phyloP scores from a whole-genome alignment of 148 eudicot species.

The Hydrangea macrophylla region DNA sequence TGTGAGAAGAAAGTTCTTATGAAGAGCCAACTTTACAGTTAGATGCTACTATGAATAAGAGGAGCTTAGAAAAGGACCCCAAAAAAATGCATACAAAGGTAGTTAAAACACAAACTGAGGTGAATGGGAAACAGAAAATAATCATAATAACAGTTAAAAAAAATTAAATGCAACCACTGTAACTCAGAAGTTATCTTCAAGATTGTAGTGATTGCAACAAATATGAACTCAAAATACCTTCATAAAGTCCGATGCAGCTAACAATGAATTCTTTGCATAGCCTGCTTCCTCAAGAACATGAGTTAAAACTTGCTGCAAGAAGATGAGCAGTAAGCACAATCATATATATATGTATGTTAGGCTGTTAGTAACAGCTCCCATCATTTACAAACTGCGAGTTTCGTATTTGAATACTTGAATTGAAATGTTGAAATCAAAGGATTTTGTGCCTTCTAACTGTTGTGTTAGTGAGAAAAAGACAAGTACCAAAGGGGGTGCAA shows the following conservation, averaged over 20 bases:
- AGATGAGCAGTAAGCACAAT: neutral
- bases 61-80: neutral
- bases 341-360: too few species aligned
- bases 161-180: neutral
- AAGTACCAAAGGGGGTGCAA: too few species aligned
- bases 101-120: too few species aligned
- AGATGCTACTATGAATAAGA: neutral
- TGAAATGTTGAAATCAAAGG: too few species aligned
- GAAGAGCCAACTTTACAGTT: too few species aligned
- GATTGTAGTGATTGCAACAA: neutral
- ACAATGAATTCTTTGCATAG: constrained; percentile 39
- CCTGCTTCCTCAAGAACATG: constrained; percentile 63
- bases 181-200: neutral
- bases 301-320: constrained; percentile 40
- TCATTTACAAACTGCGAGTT: neutral
- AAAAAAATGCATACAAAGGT: neutral
- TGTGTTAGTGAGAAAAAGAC: too few species aligned
- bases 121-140: neutral
- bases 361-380: neutral
- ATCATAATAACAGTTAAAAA: neutral
- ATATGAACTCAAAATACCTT: constrained; percentile 28
- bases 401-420: too few species aligned
- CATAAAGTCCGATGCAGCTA: constrained; percentile 44
- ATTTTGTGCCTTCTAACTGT: too few species aligned
- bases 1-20: too few species aligned